Base-by-base conservation (phyloP, 768 basidiomycete species). In the Boletus barrowsii region DNA sequence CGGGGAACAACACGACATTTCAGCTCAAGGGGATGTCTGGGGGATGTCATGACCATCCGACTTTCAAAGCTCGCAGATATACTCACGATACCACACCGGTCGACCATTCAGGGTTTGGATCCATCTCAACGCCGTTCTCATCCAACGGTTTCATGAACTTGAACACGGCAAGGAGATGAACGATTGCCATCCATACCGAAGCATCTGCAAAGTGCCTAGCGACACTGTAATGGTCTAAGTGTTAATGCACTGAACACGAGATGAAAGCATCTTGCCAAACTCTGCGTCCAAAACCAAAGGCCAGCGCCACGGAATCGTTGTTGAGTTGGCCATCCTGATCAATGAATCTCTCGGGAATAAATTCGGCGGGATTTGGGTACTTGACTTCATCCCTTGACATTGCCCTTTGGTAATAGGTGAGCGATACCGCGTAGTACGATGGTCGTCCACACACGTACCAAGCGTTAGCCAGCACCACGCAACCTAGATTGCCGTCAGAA, bases 171-270 rank as follows among this genome's bases (percentile, higher is more conserved):
- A 72, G 66, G 17, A 69, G 58, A 49, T 69, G 68, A 10, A 56
- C 68, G 5, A 69, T 56, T 17, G 66, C 70, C 46, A 70, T 60
- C 68, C 68, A 69, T n/a, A 69, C 22, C 39, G 68, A 69, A 13
- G 70, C 66, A 7, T 69, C 66, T 20, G 68, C 68, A 29, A 69
- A 71, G 56, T 69, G 51, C 39, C 56, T 59, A 13, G 70, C 68
- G n/a, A 60, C 61, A n/a, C 68, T 68, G 17, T 17, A 20, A n/a
- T 43, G 39, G 42, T 4, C 7, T 62, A 4, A 69, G 54, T 13
- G 18, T 35, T 17, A 20, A 20, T 14, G 10, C 20, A 10, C 48
- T 20, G 15, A 51, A 10, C 24, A 39, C 22, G 33, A 5, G 29
- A 33, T 39, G 15, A 14, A 52, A 10, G 3, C 29, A 22, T 47